phyloP scores from a whole-genome alignment of 2,329 filamentous ascomycete genomes.

The Penicillium paneum region DNA sequence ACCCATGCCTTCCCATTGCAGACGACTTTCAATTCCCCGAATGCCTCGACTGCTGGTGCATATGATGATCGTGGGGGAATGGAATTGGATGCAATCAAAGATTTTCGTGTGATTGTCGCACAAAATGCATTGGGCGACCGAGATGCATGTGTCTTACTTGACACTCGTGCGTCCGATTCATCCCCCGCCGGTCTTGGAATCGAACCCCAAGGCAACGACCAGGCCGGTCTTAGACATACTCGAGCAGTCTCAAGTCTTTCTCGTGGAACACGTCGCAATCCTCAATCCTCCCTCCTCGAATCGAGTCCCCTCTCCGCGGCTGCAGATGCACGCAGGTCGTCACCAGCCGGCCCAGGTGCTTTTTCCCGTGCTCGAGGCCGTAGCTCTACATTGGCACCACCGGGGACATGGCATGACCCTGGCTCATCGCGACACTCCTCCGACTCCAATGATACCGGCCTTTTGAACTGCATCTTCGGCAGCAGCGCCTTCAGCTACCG shows the following conservation, averaged over 20 bases:
- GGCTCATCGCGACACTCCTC: conserved; percentile 38
- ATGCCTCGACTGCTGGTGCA: conserved; percentile 41
- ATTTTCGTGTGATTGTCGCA: conserved; percentile 47
- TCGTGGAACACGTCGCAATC: conserved; percentile 33
- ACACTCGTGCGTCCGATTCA: conserved; percentile 37
- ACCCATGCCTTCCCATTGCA: conserved; percentile 42
- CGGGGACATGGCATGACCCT: conserved; percentile 31
- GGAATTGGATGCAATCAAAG: conserved; percentile 44
- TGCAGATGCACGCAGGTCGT: conserved; percentile 32
- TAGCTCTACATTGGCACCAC: conserved; percentile 45
- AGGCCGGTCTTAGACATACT: conserved; percentile 31
- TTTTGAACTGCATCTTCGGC: conserved; percentile 60
- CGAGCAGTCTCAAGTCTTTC: conserved; percentile 40
- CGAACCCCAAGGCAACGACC: conserved; percentile 34
- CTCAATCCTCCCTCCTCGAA: conserved; percentile 37
- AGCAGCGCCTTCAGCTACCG: conserved; percentile 57
- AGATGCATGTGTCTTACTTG: conserved; percentile 47
- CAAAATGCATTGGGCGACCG: conserved; percentile 49
- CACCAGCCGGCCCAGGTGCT: conserved; percentile 36
- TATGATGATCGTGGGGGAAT: conserved; percentile 49
- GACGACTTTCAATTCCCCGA: conserved; percentile 44
- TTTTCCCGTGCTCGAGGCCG: conserved; percentile 44
- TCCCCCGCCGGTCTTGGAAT: conserved; percentile 35
- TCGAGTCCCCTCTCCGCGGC: conserved; percentile 33
- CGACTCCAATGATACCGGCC: conserved; percentile 52